Evolutionary conservation across 768 basidiomycete genomes (phyloP).

Genomic region (Pilatotrama ljubarskyi): DNA sequence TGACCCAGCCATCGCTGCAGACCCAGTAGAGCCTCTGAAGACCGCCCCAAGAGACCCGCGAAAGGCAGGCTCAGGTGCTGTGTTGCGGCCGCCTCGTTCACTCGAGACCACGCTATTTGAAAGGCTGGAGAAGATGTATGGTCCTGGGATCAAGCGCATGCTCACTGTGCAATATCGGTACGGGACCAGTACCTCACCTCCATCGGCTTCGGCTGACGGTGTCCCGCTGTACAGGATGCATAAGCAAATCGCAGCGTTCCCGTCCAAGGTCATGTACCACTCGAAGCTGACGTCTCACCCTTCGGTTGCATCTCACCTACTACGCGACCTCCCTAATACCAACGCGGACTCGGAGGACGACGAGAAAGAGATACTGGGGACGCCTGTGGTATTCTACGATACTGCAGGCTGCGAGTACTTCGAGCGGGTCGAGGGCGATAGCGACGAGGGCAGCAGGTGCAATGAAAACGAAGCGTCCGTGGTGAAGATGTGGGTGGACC

Average conservation of each 20-base stretch:
- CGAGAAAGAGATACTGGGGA: slow-evolving; percentile 67
- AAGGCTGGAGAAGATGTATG: slow-evolving; percentile 87
- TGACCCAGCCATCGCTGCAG: slow-evolving; percentile 2
- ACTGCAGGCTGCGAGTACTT: slow-evolving; percentile 94
- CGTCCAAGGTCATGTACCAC: slow-evolving; percentile 78
- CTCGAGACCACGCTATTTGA: slow-evolving; percentile 92
- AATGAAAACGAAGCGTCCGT: slow-evolving; percentile 95
- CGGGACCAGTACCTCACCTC: slow-evolving; percentile 15
- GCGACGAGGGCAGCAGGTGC: slow-evolving; percentile 87
- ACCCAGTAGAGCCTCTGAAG: slow-evolving; percentile 5
- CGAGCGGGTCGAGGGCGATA: slow-evolving; percentile 74
- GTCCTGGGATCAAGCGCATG: slow-evolving; percentile 79
- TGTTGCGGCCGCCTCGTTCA: slow-evolving; percentile 61
- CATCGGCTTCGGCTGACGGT: background rate
- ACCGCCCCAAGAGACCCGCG: background rate
- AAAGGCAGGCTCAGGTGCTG: slow-evolving; percentile 8
- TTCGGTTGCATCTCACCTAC: slow-evolving; percentile 70
- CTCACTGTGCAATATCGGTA: slow-evolving; percentile 88
- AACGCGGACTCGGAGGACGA: slow-evolving; percentile 59
- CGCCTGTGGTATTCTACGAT: slow-evolving; percentile 90
- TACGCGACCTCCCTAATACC: slow-evolving; percentile 67
- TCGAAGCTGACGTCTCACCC: slow-evolving; percentile 67
- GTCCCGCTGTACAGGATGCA: slow-evolving; percentile 71
- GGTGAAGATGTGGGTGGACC: slow-evolving; percentile 80
- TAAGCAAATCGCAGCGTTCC: slow-evolving; percentile 79